Evolutionary conservation across 352 stramenopile genomes (phyloP), one percentile per base, ranked within the genome.

Genomic region (Globisporangium recalcitrans): DNA sequence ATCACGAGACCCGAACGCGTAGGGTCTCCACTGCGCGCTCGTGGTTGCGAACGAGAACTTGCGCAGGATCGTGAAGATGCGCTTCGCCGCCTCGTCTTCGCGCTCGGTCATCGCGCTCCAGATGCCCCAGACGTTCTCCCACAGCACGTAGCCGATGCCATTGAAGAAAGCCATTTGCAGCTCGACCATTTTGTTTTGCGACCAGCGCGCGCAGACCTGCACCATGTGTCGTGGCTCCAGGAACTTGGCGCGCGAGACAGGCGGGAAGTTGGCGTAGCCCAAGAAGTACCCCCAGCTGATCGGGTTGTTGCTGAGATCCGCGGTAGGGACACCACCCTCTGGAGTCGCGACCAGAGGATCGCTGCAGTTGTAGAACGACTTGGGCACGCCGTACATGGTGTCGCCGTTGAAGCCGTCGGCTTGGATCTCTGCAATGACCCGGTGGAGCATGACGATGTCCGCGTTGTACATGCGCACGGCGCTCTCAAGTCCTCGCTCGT

Each of bases 91-190:
- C 61, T 88, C 75, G 62, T 75, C 75, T 70, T 96, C 85, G 9
- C 82, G 81, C 48, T 73, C 64, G 0, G 85, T 93, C 70, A 93
- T 88, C 10, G 69, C 75, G 51, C 92, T 94, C 82, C 80, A 95
- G 31, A 93, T 93, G 16, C 87, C 84, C 87, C 87, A 96, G 19
- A 96, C 83, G 60, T 96, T 96, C 51, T 96, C 87, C 87, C 87
- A 96, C 5, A 91, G 66, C 22, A 93, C 87, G 65, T 93, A 95
- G 4, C 87, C 85, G n/a, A 75, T 79, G 10, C 84, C 85, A 62
- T 96, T 96, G 61, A 95, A 96, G 59, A 92, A 91, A 19, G 87
- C 75, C 3, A 64, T 75, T 22, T 92, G 78, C 11, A 96, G 27
- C 36, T 93, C 87, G 0, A 70, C 55, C 9, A 74, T 66, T 26